Evolutionary conservation across 495 filamentous ascomycete genomes (phyloP), one percentile per base, ranked within the genome.

Genomic region (Chlorociboria aeruginascens): DNA sequence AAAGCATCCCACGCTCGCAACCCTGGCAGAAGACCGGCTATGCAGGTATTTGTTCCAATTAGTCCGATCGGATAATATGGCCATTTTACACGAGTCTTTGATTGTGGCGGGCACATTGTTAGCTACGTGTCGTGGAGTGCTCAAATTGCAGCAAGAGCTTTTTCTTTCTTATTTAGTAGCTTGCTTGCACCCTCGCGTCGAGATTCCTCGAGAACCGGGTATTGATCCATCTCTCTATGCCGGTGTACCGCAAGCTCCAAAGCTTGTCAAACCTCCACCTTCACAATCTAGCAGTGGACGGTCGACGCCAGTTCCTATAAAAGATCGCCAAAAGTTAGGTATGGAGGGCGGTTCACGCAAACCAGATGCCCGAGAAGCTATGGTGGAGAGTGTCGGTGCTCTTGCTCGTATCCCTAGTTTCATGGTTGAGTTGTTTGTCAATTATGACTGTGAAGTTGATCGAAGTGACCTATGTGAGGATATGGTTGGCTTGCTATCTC

Each of bases 381-480:
- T 99, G 92, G 89, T 99, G 8, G 92, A 99, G 65, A 95, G 84
- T 52, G 81, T 99, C 32, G 89, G 90, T 37, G 85, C 87, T 28
- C 71, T 99, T 38, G 84, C 86, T 30, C 76, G 93, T 25, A 95
- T 97, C 65, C 89, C 92, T 1, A 86, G 79, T 43, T 97, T 88
- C 56, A 88, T 97, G 77, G 81, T 86, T 14, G 92, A 99, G 61
- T 73, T 99, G 12, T 97, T 92, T 55, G 77, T 96, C 65, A 99
- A 99, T 66, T 99, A 99, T 59, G 92, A 99, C 65, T 97, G 89
- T 53, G 90, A 96, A 54, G 81, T 89, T 32, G 86, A 97, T 61
- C 80, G 93, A 29, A 82, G 79, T 32, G 92, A 97, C 64, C 64
- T 99, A 3, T 99, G 93, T 57, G 86, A 93, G 63, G 92, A 99